These are phyloP conservation scores for Fusarium continuum DNA, from an alignment of 2,329 filamentous ascomycete genomes.

Conservation along the genomic window DNA sequence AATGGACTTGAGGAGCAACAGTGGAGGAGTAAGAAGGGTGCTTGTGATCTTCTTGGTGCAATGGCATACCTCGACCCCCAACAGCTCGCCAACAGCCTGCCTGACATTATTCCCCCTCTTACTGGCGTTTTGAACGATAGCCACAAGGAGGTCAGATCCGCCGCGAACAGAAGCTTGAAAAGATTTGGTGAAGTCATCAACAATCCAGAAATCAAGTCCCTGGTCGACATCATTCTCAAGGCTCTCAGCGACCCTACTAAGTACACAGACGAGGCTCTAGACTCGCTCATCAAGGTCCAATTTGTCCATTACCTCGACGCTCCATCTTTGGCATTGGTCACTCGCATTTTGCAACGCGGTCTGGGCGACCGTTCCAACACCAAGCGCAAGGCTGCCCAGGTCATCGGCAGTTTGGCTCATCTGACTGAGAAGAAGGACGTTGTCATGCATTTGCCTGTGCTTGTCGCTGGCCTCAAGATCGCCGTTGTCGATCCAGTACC, in stretches of 20 bases:
- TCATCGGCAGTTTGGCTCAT: slow-evolving; percentile 97
- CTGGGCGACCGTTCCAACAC: slow-evolving; percentile 90
- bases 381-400: slow-evolving; percentile 95
- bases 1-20: slow-evolving; percentile 93
- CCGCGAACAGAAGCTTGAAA: slow-evolving; percentile 95
- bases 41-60: slow-evolving; percentile 93
- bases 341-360: slow-evolving; percentile 93
- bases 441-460: slow-evolving; percentile 86
- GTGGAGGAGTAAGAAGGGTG: slow-evolving; percentile 98
- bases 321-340: slow-evolving; percentile 92
- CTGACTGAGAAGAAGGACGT: slow-evolving; percentile 96
- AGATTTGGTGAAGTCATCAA: slow-evolving; percentile 98
- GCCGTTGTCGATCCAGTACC: slow-evolving; percentile 96
- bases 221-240: slow-evolving; percentile 92
- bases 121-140: slow-evolving; percentile 96
- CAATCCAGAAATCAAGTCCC: slow-evolving; percentile 94
- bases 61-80: slow-evolving; percentile 99
- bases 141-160: slow-evolving; percentile 93
- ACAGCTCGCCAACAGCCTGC: slow-evolving; percentile 89
- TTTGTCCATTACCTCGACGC: slow-evolving; percentile 99
- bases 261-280: slow-evolving; percentile 93
- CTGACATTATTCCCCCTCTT: slow-evolving; percentile 95
- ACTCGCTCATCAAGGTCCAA: slow-evolving; percentile 95
- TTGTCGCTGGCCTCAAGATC: slow-evolving; percentile 87
- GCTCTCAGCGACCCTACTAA: slow-evolving; percentile 97